A percentile compares a stretch with the other conserved stretches of the same genome.
These are phyloP conservation scores for Dorcoceras hygrometricum DNA, from an alignment of 257 asterid species.

Conservation along the genomic window DNA sequence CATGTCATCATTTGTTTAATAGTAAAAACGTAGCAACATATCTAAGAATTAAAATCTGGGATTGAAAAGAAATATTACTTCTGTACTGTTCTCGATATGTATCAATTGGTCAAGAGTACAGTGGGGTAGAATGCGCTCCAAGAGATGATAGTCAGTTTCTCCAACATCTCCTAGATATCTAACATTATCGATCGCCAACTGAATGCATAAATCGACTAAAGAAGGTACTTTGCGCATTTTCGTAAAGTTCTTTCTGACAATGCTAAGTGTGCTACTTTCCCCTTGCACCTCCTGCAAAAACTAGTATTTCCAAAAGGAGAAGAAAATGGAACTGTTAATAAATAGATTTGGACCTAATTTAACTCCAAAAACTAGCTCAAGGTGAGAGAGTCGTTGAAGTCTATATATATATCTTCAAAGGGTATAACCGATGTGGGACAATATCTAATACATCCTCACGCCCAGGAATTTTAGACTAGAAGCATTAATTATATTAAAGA, in stretches of 20 bases:
- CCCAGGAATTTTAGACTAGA: too few relatives aligned
- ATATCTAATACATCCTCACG: too few relatives aligned
- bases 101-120: constrained; percentile 71
- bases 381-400: too few relatives aligned
- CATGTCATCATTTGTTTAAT: background rate
- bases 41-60: constrained; percentile 1
- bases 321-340: constrained; percentile 9
- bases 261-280: background rate
- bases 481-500: too few relatives aligned
- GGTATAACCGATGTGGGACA: too few relatives aligned
- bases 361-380: too few relatives aligned
- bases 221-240: constrained; percentile 52
- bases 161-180: constrained; percentile 90
- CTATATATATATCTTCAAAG: too few relatives aligned
- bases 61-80: constrained; percentile 35
- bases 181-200: constrained; percentile 62
- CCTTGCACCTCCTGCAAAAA: constrained; percentile 30
- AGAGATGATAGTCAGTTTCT: constrained; percentile 63
- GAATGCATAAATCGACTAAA: constrained; percentile 75
- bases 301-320: background rate
- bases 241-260: background rate
- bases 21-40: background rate
- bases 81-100: constrained; percentile 67
- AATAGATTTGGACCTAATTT: too few relatives aligned
- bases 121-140: constrained; percentile 76